Evolutionary conservation across 306 rosid species (phyloP).

Genomic region (Ammopiptanthus mongolicus): DNA sequence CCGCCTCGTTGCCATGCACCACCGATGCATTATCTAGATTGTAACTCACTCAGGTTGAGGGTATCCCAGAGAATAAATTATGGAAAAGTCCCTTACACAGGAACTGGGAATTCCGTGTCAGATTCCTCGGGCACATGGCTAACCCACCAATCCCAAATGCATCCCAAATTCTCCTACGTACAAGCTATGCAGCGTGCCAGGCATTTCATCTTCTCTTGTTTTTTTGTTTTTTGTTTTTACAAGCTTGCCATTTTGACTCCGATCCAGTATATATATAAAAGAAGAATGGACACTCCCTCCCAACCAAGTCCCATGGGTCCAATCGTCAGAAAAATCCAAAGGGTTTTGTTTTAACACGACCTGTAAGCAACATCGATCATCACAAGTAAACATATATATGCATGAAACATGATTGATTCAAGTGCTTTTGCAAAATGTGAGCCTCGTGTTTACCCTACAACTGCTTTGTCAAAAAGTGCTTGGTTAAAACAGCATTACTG

Average conservation of each 20-base stretch:
- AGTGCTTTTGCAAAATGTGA: not conserved
- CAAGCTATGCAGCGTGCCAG: not conserved
- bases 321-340: not conserved
- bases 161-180: not conserved
- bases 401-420: not conserved
- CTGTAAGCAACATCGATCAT: not conserved
- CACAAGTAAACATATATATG: not conserved
- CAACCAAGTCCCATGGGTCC: not conserved
- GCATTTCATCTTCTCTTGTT: not conserved
- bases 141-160: not conserved
- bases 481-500: too few species aligned
- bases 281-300: not conserved
- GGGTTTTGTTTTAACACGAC: not conserved
- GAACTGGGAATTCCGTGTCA: not conserved
- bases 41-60: not conserved
- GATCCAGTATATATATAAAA: not conserved
- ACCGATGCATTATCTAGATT: not conserved
- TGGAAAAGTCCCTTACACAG: not conserved
- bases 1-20: too few species aligned
- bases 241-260: not conserved
- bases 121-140: conserved; percentile 20
- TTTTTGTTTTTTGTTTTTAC: not conserved
- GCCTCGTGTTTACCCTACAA: not conserved
- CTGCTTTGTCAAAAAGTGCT: not conserved
- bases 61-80: not conserved